Percentiles rank a stretch among this genome's conserved stretches.
These are phyloP conservation scores for Aspergillus ibericus DNA, from an alignment of 2,329 filamentous ascomycete species.

Conservation along the genomic window DNA sequence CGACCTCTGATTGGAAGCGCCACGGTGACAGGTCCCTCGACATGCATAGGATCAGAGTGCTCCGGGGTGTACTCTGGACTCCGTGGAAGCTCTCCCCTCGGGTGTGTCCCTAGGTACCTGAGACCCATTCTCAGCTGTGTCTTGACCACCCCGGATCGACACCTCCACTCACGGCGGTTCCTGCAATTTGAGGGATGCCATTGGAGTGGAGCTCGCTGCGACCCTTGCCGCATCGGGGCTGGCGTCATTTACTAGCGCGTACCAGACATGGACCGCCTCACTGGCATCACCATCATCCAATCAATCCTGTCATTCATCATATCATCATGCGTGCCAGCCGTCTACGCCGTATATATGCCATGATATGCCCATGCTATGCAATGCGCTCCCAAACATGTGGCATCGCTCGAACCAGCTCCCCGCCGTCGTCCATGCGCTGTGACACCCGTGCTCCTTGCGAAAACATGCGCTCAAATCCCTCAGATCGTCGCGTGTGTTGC, in stretches of 20 bases:
- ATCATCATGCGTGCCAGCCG: neutral
- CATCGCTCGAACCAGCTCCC: neutral
- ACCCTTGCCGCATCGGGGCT: neutral
- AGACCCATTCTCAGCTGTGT: no score
- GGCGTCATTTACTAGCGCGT: neutral
- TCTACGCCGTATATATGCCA: neutral
- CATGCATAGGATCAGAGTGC: constrained; percentile 5
- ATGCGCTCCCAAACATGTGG: neutral
- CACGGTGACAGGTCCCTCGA: neutral
- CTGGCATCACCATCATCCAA: neutral
- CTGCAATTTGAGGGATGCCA: neutral
- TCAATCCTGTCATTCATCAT: neutral
- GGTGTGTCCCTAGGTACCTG: no score
- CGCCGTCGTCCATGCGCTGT: neutral
- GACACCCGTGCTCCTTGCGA: neutral
- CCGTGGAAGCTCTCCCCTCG: no score
- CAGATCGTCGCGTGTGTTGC: constrained; percentile 11
- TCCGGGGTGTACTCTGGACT: neutral
- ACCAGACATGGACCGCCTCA: neutral
- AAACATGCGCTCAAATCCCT: constrained; percentile 3
- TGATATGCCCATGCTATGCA: neutral
- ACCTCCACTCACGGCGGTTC: no score
- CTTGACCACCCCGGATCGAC: no score
- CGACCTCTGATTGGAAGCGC: no score
- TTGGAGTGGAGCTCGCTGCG: neutral